Conservation (phyloP, 768 basidiomycete genomes). For the Termitomyces sp. region DNA sequence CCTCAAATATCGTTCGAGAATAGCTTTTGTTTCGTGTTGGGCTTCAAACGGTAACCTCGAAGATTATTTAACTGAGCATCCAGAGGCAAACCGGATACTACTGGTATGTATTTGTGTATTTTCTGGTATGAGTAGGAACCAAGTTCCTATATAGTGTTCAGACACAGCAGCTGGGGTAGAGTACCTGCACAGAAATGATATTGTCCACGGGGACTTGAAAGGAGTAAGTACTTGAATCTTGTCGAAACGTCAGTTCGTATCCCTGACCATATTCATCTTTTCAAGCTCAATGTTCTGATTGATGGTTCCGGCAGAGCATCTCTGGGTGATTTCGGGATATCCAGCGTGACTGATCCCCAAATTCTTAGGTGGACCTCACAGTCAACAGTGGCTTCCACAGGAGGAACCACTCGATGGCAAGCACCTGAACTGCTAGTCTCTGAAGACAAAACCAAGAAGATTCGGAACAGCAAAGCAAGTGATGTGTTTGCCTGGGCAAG, state of each 20-base stretch:
- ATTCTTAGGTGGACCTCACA: conserved; percentile 14
- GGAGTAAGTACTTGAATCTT: conserved; percentile 22
- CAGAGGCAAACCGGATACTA: background rate
- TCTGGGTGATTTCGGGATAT: conserved; percentile 23
- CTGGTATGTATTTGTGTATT: background rate
- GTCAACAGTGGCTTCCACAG: background rate
- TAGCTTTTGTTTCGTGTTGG: conserved; percentile 33
- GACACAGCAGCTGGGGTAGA: conserved; percentile 28
- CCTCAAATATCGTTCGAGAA: conserved; percentile 16
- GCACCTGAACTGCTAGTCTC: too few relatives aligned
- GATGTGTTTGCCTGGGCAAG: too few relatives aligned
- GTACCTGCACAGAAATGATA: background rate
- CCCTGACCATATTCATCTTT: too few relatives aligned
- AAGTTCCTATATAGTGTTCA: conserved; percentile 13
- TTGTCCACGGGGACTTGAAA: background rate
- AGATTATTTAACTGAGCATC: conserved; percentile 17
- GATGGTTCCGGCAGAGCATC: conserved; percentile 14
- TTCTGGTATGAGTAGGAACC: too few relatives aligned
- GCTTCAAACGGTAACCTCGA: conserved; percentile 32
- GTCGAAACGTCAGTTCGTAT: too few relatives aligned
- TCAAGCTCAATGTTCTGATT: conserved; percentile 21
- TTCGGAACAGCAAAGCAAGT: too few relatives aligned
- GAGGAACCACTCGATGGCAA: too few relatives aligned
- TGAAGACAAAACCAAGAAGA: too few relatives aligned
- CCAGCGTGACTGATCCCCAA: conserved; percentile 11